These are phyloP conservation scores for Backusella morwellensis DNA, from an alignment of 192 early-diverging fungal species.

Conservation along the genomic window DNA sequence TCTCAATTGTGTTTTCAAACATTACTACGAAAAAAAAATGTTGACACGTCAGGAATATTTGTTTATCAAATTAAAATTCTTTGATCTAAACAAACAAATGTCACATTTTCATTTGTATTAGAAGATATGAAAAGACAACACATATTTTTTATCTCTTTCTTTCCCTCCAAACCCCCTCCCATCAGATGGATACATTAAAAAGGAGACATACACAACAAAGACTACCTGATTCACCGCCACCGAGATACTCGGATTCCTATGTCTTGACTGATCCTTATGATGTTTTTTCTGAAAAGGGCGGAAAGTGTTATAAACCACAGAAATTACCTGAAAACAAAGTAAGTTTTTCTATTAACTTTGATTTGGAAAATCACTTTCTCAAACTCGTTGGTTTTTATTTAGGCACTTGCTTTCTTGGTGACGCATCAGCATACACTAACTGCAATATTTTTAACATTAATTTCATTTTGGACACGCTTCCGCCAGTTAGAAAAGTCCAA, in stretches of 20 bases:
- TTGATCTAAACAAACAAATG: background rate
- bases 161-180: background rate
- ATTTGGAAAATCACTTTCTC: background rate
- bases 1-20: background rate
- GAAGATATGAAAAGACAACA: background rate
- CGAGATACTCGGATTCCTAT: background rate
- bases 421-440: constrained; percentile 49
- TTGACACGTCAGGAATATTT: constrained; percentile 3
- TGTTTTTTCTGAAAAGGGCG: background rate
- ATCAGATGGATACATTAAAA: background rate
- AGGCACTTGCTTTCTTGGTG: constrained; percentile 39
- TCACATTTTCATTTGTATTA: background rate
- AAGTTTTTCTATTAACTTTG: background rate
- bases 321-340: background rate
- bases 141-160: background rate
- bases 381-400: background rate
- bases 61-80: constrained; percentile 6
- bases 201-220: background rate
- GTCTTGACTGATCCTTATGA: background rate
- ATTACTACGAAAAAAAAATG: background rate
- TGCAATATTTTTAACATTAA: constrained; percentile 52
- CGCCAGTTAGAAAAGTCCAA: constrained; percentile 57
- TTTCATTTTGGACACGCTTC: constrained; percentile 67
- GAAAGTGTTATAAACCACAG: background rate
- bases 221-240: constrained; percentile 9